A percentile compares a stretch with the other conserved stretches of the same genome.
Evolutionary conservation across 306 rosid genomes (phyloP).

Genomic region (Castanopsis chinensis): DNA sequence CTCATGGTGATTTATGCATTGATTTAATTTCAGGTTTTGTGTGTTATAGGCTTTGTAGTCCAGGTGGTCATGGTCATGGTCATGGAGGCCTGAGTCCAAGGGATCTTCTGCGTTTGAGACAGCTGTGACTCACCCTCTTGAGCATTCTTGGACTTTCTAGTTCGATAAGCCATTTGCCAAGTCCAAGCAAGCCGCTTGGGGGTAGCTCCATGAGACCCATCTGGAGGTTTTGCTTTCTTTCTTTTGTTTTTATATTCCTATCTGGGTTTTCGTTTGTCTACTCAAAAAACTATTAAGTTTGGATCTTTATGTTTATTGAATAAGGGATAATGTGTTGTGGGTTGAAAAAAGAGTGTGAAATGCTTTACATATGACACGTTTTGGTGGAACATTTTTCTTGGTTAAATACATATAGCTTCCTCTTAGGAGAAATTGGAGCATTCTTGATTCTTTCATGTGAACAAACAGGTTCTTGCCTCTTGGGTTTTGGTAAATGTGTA

Average conservation of each 20-base stretch:
- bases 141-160: constrained; percentile 97
- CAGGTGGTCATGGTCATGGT: too few species aligned
- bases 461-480: background rate
- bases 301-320: background rate
- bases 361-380: background rate
- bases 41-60: too few species aligned
- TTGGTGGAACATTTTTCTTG: background rate
- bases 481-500: background rate
- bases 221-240: constrained; percentile 59
- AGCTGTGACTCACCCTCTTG: constrained; percentile 56
- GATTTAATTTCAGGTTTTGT: too few species aligned
- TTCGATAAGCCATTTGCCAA: constrained; percentile 69
- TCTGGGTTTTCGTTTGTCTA: constrained; percentile 10
- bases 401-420: background rate
- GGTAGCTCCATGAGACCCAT: constrained; percentile 69
- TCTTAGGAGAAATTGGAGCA: background rate
- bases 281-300: background rate
- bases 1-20: too few species aligned
- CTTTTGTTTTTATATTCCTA: background rate
- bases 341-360: background rate
- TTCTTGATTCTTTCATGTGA: background rate
- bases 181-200: constrained; percentile 65
- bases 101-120: constrained; percentile 21
- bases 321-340: background rate
- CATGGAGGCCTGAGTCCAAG: constrained; percentile 48